Evolutionary conservation across 2,329 filamentous ascomycete genomes (phyloP).

Genomic region (Aspergillus calidoustus): DNA sequence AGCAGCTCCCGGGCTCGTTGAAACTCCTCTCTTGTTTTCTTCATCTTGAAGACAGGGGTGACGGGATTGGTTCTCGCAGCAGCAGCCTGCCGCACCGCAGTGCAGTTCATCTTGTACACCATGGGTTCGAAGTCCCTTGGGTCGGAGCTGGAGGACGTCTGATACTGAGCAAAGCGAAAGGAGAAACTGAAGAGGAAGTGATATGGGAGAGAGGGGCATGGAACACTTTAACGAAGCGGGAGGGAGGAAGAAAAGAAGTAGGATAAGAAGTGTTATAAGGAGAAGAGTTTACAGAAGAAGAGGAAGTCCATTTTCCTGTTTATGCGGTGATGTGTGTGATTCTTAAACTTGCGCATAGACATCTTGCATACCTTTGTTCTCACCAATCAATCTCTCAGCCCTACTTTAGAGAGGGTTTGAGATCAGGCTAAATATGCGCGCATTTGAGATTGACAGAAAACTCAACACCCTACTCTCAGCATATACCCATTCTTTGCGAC

Average conservation of each 20-base stretch:
- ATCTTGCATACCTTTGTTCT: background rate
- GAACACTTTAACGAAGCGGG: background rate
- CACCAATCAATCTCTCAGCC: background rate
- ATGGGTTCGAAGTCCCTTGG: background rate
- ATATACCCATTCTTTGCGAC: background rate
- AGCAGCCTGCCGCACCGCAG: background rate
- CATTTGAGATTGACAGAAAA: background rate
- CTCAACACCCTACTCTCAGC: background rate
- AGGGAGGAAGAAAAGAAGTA: background rate
- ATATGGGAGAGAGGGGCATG: background rate
- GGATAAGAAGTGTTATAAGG: background rate
- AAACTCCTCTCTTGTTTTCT: constrained; percentile 22
- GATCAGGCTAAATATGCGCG: background rate
- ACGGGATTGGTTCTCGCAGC: constrained; percentile 1
- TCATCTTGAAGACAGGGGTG: constrained; percentile 27
- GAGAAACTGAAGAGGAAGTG: background rate
- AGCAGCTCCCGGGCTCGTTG: constrained; percentile 12
- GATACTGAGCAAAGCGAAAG: background rate
- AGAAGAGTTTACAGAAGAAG: background rate
- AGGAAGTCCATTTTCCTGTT: background rate
- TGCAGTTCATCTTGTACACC: constrained; percentile 12
- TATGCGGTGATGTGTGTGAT: background rate
- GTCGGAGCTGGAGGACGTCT: background rate
- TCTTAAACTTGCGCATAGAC: constrained; percentile 6
- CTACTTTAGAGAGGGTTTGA: background rate